Percentiles rank a stretch among this genome's conserved stretches.
These are phyloP conservation scores for Euphorbia lathyris DNA, from an alignment of 345 rosid genomes.

Conservation along the genomic window DNA sequence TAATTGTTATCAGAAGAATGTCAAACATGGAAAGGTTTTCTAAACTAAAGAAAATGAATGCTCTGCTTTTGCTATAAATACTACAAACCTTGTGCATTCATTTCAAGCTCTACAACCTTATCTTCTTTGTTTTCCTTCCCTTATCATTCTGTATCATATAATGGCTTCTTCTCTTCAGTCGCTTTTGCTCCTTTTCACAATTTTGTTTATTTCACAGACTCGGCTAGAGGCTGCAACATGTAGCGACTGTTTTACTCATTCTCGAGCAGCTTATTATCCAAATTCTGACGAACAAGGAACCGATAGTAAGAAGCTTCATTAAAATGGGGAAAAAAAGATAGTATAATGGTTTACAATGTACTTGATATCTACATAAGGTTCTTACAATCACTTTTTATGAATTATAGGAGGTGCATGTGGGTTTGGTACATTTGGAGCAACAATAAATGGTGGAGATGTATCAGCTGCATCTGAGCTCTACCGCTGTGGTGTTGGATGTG, in stretches of 20 bases:
- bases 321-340: background rate
- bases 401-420: constrained; percentile 61
- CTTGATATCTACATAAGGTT: background rate
- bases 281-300: constrained; percentile 56
- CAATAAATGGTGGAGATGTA: constrained; percentile 62
- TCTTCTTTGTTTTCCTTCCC: constrained; percentile 18
- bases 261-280: constrained; percentile 57
- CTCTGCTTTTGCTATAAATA: constrained; percentile 41
- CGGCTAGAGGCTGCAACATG: constrained; percentile 44
- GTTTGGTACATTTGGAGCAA: constrained; percentile 67
- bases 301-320: constrained; percentile 33
- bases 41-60: constrained; percentile 12
- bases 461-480: constrained; percentile 62
- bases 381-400: background rate
- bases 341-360: background rate
- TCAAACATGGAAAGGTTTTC: constrained; percentile 21
- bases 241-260: constrained; percentile 42
- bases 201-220: constrained; percentile 25
- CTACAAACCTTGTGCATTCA: constrained; percentile 16
- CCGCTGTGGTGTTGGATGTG: constrained; percentile 64
- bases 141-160: background rate
- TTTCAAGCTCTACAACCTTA: constrained; percentile 23
- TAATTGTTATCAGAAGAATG: constrained; percentile 14
- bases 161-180: constrained; percentile 40
- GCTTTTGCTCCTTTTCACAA: constrained; percentile 20